A percentile compares a stretch with the other conserved stretches of the same genome.
phyloP scores from a whole-genome alignment of 257 asterid genomes.

The Thymus mandschuricus region DNA sequence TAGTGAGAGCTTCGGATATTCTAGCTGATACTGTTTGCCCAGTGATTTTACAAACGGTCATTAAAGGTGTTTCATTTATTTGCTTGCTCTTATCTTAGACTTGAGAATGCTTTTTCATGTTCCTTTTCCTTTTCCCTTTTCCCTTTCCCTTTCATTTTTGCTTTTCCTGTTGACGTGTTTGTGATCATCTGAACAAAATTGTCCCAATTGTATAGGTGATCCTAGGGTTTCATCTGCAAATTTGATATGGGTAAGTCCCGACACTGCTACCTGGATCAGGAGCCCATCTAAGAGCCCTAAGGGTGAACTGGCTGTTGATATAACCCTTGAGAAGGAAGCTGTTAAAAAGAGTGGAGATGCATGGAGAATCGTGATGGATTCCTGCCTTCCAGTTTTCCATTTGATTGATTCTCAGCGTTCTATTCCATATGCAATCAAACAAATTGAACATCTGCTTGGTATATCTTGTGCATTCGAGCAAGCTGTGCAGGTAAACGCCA shows the following conservation, averaged over 20 bases:
- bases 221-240: conserved; percentile 76
- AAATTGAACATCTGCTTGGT: conserved; percentile 93
- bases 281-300: conserved; percentile 60
- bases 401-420: conserved; percentile 78
- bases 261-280: conserved; percentile 75
- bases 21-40: conserved; percentile 82
- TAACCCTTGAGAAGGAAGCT: conserved; percentile 77
- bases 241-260: conserved; percentile 73
- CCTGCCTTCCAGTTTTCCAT: conserved; percentile 82
- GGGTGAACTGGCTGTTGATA: conserved; percentile 87
- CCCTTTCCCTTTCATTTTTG: too few species aligned
- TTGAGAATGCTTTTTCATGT: conserved; percentile 7
- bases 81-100: conserved; percentile 18
- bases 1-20: conserved; percentile 63
- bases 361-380: conserved; percentile 91
- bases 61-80: conserved; percentile 65
- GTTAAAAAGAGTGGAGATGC: conserved; percentile 85
- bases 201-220: conserved; percentile 65
- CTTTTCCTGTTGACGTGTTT: conserved; percentile 10
- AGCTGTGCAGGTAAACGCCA: conserved; percentile 82
- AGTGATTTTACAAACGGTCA: conserved; percentile 70
- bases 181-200: conserved; percentile 22
- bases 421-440: conserved; percentile 83
- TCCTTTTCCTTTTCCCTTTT: not conserved
- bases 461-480: conserved; percentile 98